These are phyloP conservation scores for Aureobasidium sp. DNA, from an alignment of 2,329 filamentous ascomycete species.

Conservation along the genomic window DNA sequence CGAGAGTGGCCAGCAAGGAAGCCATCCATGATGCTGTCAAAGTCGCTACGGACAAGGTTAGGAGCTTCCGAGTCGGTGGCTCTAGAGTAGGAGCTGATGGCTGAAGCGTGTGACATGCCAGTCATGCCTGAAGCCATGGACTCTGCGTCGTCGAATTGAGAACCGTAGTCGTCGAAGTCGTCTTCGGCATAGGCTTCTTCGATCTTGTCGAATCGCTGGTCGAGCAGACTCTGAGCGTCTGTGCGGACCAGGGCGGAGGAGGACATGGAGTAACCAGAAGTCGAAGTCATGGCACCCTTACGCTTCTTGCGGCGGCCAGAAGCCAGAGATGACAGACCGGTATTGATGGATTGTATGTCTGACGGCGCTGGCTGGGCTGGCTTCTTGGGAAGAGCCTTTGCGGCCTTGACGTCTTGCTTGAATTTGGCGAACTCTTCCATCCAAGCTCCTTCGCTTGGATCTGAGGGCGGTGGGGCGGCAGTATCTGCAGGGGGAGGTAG, in stretches of 20 bases:
- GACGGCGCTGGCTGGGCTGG: slow-evolving; percentile 43
- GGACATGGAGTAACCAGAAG: slow-evolving; percentile 84
- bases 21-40: slow-evolving; percentile 86
- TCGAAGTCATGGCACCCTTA: slow-evolving; percentile 84
- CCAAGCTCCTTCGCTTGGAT: slow-evolving; percentile 63
- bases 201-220: slow-evolving; percentile 83
- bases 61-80: slow-evolving; percentile 32
- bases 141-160: slow-evolving; percentile 29
- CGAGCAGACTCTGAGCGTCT: slow-evolving; percentile 75
- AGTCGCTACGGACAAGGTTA: slow-evolving; percentile 60
- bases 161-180: slow-evolving; percentile 27
- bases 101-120: slow-evolving; percentile 25
- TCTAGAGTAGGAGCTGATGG: slow-evolving; percentile 25
- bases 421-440: slow-evolving; percentile 89
- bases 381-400: slow-evolving; percentile 27
- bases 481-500: slow-evolving; percentile 24
- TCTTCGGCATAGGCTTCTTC: slow-evolving; percentile 69
- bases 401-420: slow-evolving; percentile 50
- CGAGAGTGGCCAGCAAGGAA: slow-evolving; percentile 66
- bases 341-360: slow-evolving; percentile 62
- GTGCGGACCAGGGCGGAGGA: slow-evolving; percentile 81
- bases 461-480: slow-evolving; percentile 26
- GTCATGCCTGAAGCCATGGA: slow-evolving; percentile 38
- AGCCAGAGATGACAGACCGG: slow-evolving; percentile 59
- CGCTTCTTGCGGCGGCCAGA: slow-evolving; percentile 86